Conservation (phyloP, 2,329 filamentous ascomycete genomes). For the Paraconiothyrium sp. region DNA sequence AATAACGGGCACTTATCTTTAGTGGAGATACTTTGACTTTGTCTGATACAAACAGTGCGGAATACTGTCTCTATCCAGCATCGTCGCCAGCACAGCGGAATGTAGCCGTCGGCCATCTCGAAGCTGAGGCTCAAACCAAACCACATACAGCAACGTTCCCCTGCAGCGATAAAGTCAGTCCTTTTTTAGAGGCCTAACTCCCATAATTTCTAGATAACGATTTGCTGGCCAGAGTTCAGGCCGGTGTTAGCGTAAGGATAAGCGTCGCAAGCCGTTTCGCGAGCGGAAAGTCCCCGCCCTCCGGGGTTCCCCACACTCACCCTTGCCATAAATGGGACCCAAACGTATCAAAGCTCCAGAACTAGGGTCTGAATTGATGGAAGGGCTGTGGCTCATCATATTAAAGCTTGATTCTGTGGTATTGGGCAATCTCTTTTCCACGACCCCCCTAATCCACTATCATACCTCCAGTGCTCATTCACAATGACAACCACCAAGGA, state of each 20-base stretch:
- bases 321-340: neutral
- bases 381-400: neutral
- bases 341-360: conserved; percentile 1
- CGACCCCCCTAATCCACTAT: neutral
- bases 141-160: neutral
- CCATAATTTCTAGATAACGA: neutral
- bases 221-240: neutral
- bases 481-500: neutral
- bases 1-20: too few species aligned
- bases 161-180: neutral
- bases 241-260: neutral
- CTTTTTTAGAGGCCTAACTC: neutral
- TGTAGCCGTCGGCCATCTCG: neutral
- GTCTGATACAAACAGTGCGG: neutral
- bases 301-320: conserved; percentile 1
- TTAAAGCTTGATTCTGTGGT: neutral
- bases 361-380: neutral
- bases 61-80: neutral
- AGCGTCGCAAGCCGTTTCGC: neutral
- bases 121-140: neutral
- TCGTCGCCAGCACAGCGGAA: conserved; percentile 1
- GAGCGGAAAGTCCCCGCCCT: conserved; percentile 3
- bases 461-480: neutral
- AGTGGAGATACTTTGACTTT: too few species aligned
- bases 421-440: neutral